A percentile compares a stretch with the other conserved stretches of the same genome.
These are phyloP conservation scores for Taiozyma sp. DNA, from an alignment of 1,139 yeast genomes.

Conservation along the genomic window DNA sequence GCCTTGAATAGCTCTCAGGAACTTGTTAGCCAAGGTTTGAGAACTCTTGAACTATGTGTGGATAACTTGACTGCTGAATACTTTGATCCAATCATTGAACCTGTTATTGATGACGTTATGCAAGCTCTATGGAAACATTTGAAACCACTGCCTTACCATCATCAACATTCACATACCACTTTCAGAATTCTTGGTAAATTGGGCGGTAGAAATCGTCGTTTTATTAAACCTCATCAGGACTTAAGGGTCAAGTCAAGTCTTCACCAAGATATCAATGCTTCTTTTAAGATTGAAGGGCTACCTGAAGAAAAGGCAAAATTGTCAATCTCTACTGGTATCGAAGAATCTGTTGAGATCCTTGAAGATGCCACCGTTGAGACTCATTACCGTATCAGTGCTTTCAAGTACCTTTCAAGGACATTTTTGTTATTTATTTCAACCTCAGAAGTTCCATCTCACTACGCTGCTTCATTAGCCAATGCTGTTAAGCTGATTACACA, in stretches of 20 bases:
- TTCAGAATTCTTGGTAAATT: constrained; percentile 88
- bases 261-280: constrained; percentile 64
- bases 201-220: constrained; percentile 92
- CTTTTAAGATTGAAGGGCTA: constrained; percentile 68
- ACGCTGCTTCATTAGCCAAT: constrained; percentile 39
- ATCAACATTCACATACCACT: constrained; percentile 91
- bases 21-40: constrained; percentile 85
- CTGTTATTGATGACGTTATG: constrained; percentile 91
- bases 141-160: constrained; percentile 85
- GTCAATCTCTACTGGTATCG: constrained; percentile 77
- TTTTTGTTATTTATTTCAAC: constrained; percentile 67
- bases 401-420: constrained; percentile 60
- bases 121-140: constrained; percentile 88
- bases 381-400: constrained; percentile 75
- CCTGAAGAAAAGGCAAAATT: constrained; percentile 50
- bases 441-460: constrained; percentile 53
- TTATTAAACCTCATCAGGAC: constrained; percentile 67
- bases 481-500: constrained; percentile 45
- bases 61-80: constrained; percentile 95
- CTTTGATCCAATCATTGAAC: constrained; percentile 95
- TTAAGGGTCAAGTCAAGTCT: constrained; percentile 51
- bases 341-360: constrained; percentile 59
- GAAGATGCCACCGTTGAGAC: constrained; percentile 61
- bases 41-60: constrained; percentile 94
- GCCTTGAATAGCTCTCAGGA: constrained; percentile 92